Evolutionary conservation across 73 alveolate species (phyloP), one percentile per base, ranked within the genome.

Genomic region (Paramecium tetraurelia): DNA sequence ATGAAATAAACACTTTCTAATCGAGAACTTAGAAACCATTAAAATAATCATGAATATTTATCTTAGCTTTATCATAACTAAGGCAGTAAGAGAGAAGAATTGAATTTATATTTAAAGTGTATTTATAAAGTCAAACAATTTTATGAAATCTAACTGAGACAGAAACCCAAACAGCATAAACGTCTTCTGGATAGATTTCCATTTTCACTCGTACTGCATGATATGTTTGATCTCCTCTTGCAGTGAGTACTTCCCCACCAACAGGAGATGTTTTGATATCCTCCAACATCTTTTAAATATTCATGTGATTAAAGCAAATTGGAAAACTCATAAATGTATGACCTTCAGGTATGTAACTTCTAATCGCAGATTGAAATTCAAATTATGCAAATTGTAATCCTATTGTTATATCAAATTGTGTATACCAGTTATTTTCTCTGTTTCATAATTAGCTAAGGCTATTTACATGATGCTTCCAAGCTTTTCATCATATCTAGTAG

Each of bases 281-380:
- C 57, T 70, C 92, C 18, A 96, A 33, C 96, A 96, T 96, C 50
- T 94, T 86, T 33, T 93, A 95, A 31, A 93, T 57, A 63, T 96
- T 97, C 84, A 93, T 87, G 50, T 96, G 97, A 48, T 88, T 95
- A 92, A 96, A 95, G 33, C 93, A 93, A 41, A 96, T 92, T 7
- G 99, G 99, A 85, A 95, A 93, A 58, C 98, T 97, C 92, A 94
- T 96, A 80, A 96, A 96, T n/a, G 97, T 93, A 77, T 95, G 97
- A 24, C 99, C 99, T 87, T 95, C 98, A 5, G 97, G 97, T 38
- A 96, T 96, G 59, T 92, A 57, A 63, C 88, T 86, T 80, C 96
- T 95, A 27, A 96, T 92, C 24, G 96, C 92, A 21, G 94, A 59
- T 86, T 95, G 53, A 95, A 96, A 96, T 86, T 96, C 99, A 14